Percentiles rank a stretch among this genome's conserved stretches.
Conservation (phyloP, 2,329 filamentous ascomycete species). For the Arachnopeziza araneosa region DNA sequence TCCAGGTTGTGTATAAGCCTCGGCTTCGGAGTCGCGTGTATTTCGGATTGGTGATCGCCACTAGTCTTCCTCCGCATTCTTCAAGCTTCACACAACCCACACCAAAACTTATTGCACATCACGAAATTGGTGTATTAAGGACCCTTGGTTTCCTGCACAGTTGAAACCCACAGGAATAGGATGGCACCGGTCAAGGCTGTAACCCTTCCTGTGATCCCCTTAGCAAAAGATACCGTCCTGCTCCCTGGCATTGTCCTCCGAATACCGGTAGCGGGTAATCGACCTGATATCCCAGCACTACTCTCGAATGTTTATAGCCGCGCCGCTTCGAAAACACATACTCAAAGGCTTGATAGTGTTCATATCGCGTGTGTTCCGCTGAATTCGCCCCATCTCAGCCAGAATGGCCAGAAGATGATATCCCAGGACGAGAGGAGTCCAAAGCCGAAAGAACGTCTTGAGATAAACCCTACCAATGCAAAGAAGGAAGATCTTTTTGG, state of each 20-base stretch:
- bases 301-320: slow-evolving; percentile 80
- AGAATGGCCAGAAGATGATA: slow-evolving; percentile 70
- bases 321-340: slow-evolving; percentile 61
- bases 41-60: not conserved
- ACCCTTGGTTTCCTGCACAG: not conserved
- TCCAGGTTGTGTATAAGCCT: not conserved
- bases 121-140: not conserved
- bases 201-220: slow-evolving; percentile 69
- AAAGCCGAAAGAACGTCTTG: slow-evolving; percentile 25
- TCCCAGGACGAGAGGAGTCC: slow-evolving; percentile 51
- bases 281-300: slow-evolving; percentile 82
- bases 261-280: slow-evolving; percentile 71
- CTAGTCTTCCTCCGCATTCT: slow-evolving; percentile 4
- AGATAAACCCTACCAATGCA: slow-evolving; percentile 53
- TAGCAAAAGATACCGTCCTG: slow-evolving; percentile 74
- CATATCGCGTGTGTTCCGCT: slow-evolving; percentile 86
- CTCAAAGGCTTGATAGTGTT: slow-evolving; percentile 59
- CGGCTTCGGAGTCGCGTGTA: not conserved
- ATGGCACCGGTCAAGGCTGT: slow-evolving; percentile 22
- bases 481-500: slow-evolving; percentile 71
- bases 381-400: slow-evolving; percentile 66
- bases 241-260: slow-evolving; percentile 81
- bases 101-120: not conserved
- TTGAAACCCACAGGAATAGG: not conserved
- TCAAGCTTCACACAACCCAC: not conserved